Evolutionary conservation across 257 asterid genomes (phyloP), one percentile per base, ranked within the genome.

Genomic region (Thymus mandschuricus): DNA sequence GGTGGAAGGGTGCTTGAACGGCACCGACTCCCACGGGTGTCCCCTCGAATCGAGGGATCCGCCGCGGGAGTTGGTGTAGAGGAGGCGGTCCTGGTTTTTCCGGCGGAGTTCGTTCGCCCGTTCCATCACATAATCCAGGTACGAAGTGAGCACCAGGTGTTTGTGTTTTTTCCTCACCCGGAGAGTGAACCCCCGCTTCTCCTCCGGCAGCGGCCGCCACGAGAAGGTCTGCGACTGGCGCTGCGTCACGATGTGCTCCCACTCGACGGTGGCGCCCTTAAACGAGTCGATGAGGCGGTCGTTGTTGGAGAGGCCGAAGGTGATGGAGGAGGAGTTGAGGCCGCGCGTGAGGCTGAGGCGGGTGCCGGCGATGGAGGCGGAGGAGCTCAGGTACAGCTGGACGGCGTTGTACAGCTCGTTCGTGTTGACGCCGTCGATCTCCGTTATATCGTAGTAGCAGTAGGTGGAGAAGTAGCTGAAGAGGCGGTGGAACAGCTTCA

Each of bases 351-450:
- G 88, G 76, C 82, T 81, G 60, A 86, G 82, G 40, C 91, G 88
- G n/a, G 79, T 77, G 82, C 87, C 88, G 71, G 86, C 64, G 72
- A 81, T 70, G 78, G 87, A 83, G 52, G 91, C 88, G 59, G 91
- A 86, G 78, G 86, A 81, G 68, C 85, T 79, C n/a, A 86, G 88
- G 72, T 86, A 86, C 49, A 86, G 81, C 68, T 86, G 91, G 12
- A 83, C 91, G 77, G 88, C 91, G 87, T 83, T 83, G 88, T 86
- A 86, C 38, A 86, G 86, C 75, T 86, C 91, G 85, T 83, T 86
- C 34, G 91, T 83, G 86, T 86, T 86, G 60, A 86, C 91, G 76
- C 91, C 91, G 72, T 86, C 92, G 69, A 82, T 86, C 70, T 86
- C 92, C 2, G 92, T 86, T 35, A 86, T 86, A 79, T 86, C 92